Percentiles rank a stretch among this genome's conserved stretches.
Evolutionary conservation across 108 stramenopile genomes (phyloP).

Genomic region (Cylindrotheca closterium): DNA sequence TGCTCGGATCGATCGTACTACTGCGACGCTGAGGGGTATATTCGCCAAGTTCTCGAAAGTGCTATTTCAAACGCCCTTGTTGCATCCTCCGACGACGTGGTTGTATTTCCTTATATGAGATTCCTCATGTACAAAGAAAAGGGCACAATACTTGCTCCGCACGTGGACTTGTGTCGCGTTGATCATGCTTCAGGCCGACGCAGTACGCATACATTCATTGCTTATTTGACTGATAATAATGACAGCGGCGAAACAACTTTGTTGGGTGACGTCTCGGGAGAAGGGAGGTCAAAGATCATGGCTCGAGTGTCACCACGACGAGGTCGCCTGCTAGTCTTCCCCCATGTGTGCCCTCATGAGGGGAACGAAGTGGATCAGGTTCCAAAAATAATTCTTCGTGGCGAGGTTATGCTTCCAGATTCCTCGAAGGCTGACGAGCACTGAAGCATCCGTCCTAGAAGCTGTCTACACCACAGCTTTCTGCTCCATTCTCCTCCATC

Average conservation of each 20-base stretch:
- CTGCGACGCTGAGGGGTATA: slow-evolving; percentile 59
- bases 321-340: slow-evolving; percentile 72
- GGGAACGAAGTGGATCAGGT: slow-evolving; percentile 57
- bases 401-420: slow-evolving; percentile 48
- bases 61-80: slow-evolving; percentile 4
- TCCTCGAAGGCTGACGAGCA: no score
- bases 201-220: slow-evolving; percentile 81
- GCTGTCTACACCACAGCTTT: slow-evolving; percentile 42
- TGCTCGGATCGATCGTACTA: slow-evolving; percentile 63
- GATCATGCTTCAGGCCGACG: slow-evolving; percentile 32
- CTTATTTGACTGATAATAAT: slow-evolving; percentile 63
- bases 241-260: slow-evolving; percentile 70
- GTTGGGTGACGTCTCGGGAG: slow-evolving; percentile 41
- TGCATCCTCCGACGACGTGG: slow-evolving; percentile 13
- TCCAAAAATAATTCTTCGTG: slow-evolving; percentile 77
- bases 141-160: slow-evolving; percentile 60
- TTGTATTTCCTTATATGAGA: slow-evolving; percentile 69
- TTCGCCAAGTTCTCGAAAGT: slow-evolving; percentile 17
- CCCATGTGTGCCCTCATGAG: slow-evolving; percentile 71
- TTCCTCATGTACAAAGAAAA: slow-evolving; percentile 57
- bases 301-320: slow-evolving; percentile 50
- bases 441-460: no score
- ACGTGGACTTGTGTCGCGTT: slow-evolving; percentile 69
- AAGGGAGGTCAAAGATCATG: slow-evolving; percentile 30
- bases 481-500: slow-evolving; percentile 36